phyloP scores from a whole-genome alignment of 805 yeast species.

The Maudiozyma bulderi region DNA sequence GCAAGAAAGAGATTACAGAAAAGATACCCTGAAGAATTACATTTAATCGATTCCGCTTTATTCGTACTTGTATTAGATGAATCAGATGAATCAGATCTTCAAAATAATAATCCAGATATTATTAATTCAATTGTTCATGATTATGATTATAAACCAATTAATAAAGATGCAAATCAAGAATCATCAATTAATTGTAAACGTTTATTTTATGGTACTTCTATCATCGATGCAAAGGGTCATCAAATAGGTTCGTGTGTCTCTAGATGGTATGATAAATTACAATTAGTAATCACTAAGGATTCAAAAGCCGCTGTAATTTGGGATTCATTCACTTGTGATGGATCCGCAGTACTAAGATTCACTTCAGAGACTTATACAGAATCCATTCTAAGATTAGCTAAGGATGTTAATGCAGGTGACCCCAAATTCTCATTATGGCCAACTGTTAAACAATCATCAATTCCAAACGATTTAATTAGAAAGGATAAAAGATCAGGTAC shows the following conservation, averaged over 20 bases:
- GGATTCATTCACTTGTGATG: constrained; percentile 88
- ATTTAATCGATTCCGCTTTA: constrained; percentile 62
- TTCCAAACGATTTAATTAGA: constrained; percentile 6
- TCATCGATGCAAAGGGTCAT: constrained; percentile 60
- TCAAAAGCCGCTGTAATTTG: constrained; percentile 86
- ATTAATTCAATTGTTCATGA: not conserved
- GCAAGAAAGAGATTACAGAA: constrained; percentile 45
- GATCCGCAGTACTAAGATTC: constrained; percentile 80
- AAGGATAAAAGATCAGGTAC: constrained; percentile 1
- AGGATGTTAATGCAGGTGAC: constrained; percentile 55
- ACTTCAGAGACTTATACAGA: constrained; percentile 87
- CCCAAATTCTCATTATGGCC: constrained; percentile 32
- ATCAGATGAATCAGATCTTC: constrained; percentile 28
- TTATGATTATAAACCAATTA: constrained; percentile 1
- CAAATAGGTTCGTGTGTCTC: constrained; percentile 90
- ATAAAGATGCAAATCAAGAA: constrained; percentile 4
- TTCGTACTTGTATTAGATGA: constrained; percentile 78
- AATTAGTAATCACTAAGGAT: constrained; percentile 71
- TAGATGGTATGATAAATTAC: constrained; percentile 89
- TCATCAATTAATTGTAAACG: constrained; percentile 36
- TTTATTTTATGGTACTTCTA: constrained; percentile 74
- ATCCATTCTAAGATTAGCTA: constrained; percentile 75
- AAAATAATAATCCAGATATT: not conserved
- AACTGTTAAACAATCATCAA: constrained; percentile 11
- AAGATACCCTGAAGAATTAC: constrained; percentile 30